These are phyloP conservation scores for Asterionellopsis glacialis DNA, from an alignment of 108 stramenopile species.

Conservation along the genomic window DNA sequence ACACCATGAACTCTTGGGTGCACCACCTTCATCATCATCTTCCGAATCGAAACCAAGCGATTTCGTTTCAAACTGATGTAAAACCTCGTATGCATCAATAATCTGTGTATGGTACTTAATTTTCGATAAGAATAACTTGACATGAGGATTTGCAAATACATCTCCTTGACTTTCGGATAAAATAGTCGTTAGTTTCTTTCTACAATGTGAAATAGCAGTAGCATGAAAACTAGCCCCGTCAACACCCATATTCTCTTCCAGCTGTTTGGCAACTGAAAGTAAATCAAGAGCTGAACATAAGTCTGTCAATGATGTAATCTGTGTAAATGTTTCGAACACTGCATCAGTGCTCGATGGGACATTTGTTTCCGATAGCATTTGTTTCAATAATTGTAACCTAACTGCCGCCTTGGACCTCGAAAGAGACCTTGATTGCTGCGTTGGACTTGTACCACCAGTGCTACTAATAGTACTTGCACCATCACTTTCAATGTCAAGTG, in stretches of 20 bases:
- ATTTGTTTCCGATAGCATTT: slow-evolving; percentile 63
- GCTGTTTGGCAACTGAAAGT: slow-evolving; percentile 44
- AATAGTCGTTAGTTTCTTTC: slow-evolving; percentile 49
- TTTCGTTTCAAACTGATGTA: slow-evolving; percentile 56
- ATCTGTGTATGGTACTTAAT: slow-evolving; percentile 56
- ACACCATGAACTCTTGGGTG: slow-evolving; percentile 18
- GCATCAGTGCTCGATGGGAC: slow-evolving; percentile 46
- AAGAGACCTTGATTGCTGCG: slow-evolving; percentile 6
- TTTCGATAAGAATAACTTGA: slow-evolving; percentile 45
- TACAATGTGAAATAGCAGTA: slow-evolving; percentile 50
- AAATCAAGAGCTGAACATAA: slow-evolving; percentile 60
- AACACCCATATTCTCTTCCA: slow-evolving; percentile 62
- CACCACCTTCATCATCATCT: slow-evolving; percentile 20
- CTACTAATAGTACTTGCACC: not conserved
- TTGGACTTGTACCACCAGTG: slow-evolving; percentile 5
- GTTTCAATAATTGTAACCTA: slow-evolving; percentile 61
- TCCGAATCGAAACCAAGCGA: not conserved
- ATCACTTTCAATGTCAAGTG: slow-evolving; percentile 11
- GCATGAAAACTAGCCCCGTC: slow-evolving; percentile 65
- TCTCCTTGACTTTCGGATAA: slow-evolving; percentile 18
- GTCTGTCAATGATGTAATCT: slow-evolving; percentile 60
- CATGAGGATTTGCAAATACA: slow-evolving; percentile 30
- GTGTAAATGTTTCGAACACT: slow-evolving; percentile 53
- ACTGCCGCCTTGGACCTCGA: slow-evolving; percentile 35
- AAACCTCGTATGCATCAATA: slow-evolving; percentile 48